Percentiles rank a stretch among this genome's conserved stretches.
phyloP scores from a whole-genome alignment of 768 basidiomycete genomes.

The Mycena crocata region DNA sequence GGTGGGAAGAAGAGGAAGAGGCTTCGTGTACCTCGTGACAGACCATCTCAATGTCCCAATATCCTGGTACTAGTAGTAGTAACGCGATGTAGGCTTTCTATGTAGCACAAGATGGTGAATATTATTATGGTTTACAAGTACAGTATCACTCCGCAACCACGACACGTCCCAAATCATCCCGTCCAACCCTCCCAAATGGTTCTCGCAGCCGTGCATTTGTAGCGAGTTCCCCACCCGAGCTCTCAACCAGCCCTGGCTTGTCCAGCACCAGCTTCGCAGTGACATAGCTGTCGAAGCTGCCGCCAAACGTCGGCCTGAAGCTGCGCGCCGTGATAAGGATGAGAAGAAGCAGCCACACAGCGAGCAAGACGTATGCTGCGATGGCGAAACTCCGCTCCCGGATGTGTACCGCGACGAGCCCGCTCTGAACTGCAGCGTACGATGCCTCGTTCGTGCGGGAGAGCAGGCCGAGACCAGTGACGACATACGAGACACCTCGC shows the following conservation, averaged over 20 bases:
- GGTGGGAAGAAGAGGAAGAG: too few species aligned
- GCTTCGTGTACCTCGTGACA: too few species aligned
- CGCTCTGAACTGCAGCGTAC: slow-evolving; percentile 22
- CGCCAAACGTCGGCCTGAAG: slow-evolving; percentile 20
- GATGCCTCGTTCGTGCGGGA: slow-evolving; percentile 20
- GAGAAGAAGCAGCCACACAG: slow-evolving; percentile 22
- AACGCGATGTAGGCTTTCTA: too few species aligned
- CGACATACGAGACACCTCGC: slow-evolving; percentile 24
- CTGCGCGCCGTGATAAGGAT: slow-evolving; percentile 18
- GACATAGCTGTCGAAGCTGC: slow-evolving; percentile 28
- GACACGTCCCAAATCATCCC: slow-evolving; percentile 2
- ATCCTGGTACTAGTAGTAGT: too few species aligned
- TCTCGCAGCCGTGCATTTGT: slow-evolving; percentile 3
- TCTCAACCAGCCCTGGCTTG: slow-evolving; percentile 10
- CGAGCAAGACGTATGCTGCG: slow-evolving; percentile 18
- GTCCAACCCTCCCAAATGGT: not conserved
- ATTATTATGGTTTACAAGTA: too few species aligned
- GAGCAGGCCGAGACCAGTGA: slow-evolving; percentile 23
- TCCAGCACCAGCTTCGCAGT: slow-evolving; percentile 23
- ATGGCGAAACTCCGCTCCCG: slow-evolving; percentile 5
- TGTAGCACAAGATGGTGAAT: too few species aligned
- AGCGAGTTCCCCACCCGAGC: slow-evolving; percentile 6
- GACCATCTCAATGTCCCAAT: too few species aligned
- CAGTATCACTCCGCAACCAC: slow-evolving; percentile 9
- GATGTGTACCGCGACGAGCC: slow-evolving; percentile 16